Evolutionary conservation across 768 basidiomycete genomes (phyloP), one percentile per base, ranked within the genome.

Genomic region (Chlorophyllum brunneum): DNA sequence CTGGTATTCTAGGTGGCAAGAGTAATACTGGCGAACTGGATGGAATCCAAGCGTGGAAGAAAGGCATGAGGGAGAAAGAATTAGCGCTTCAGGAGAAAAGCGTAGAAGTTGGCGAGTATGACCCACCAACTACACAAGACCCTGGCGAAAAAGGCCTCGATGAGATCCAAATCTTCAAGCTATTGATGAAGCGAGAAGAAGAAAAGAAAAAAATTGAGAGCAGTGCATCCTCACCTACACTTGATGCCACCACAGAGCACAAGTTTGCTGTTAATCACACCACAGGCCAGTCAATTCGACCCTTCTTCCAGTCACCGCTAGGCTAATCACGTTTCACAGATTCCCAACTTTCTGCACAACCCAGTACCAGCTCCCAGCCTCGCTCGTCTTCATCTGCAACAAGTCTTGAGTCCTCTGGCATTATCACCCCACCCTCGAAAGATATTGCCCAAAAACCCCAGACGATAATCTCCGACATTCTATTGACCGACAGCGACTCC

Each of bases 1-100:
- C 73, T 41, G 86, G 85, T 11, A 82, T 88, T 48, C 72, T 88
- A 48, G 86, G 87, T 15, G 80, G 80, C 6, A 78, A 79, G 54
- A 71, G 70, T 27, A 65, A 68, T 23, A 77, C 80, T 42, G 90
- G 86, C 16, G 86, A 87, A 61, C 70, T 90, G 22, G 90, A 92
- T 64, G 82, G 86, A 30, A 89, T 93, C 27, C 90, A 93, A 60
- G 88, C 84, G 2, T 92, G 89, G 81, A 93, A 91, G 75, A 88
- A 85, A 64, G 86, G 81, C 41, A 76, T 89, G 73, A 90, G 86
- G 62, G 86, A 87, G 66, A 86, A 82, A 57, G 85, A 85, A 56
- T 23, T 40, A 18, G 48, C 38, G 8, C 70, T 73, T 59, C 83
- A 81, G 61, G 77, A 79, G 49, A 78, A 75, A 61, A 70, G 62